Conservation (phyloP, 1,284 basidiomycete species). For the Vanrija humicola region DNA sequence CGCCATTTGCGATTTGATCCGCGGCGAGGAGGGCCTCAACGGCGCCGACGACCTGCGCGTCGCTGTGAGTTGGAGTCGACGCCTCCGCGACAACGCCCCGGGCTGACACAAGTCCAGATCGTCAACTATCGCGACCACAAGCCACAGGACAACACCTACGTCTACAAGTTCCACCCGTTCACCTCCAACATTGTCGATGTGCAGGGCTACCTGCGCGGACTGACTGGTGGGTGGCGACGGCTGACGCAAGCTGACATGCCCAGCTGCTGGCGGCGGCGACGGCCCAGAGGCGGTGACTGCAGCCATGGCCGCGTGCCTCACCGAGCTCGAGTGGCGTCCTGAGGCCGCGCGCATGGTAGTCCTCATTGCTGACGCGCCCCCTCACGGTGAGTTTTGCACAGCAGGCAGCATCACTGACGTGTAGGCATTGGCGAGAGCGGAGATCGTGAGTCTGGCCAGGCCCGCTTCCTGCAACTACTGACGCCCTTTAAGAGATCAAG, state of each 20-base stretch:
- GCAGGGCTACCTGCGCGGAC: conserved; percentile 69
- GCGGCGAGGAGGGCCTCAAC: conserved; percentile 87
- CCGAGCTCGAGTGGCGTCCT: conserved; percentile 81
- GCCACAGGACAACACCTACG: conserved; percentile 89
- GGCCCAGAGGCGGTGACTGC: conserved; percentile 98
- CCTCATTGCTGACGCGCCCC: conserved; percentile 93
- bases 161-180: conserved; percentile 91
- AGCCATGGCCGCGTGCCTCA: conserved; percentile 77
- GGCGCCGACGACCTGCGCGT: conserved; percentile 82
- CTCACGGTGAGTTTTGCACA: conserved; percentile 60
- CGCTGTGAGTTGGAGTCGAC: conserved; percentile 55
- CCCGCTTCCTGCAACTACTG: conserved; percentile 2
- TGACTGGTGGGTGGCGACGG: conserved; percentile 31
- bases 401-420: neutral
- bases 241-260: neutral
- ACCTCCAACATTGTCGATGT: conserved; percentile 84
- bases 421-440: conserved; percentile 45
- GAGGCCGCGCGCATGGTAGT: conserved; percentile 92
- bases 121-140: conserved; percentile 91
- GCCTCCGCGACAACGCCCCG: neutral
- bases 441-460: conserved; percentile 36
- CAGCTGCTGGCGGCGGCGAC: conserved; percentile 96
- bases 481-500: conserved; percentile 64
- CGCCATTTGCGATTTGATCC: conserved; percentile 92
- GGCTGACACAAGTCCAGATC: conserved; percentile 25